These are phyloP conservation scores for Amanita rubescens DNA, from an alignment of 768 basidiomycete species.

Conservation along the genomic window DNA sequence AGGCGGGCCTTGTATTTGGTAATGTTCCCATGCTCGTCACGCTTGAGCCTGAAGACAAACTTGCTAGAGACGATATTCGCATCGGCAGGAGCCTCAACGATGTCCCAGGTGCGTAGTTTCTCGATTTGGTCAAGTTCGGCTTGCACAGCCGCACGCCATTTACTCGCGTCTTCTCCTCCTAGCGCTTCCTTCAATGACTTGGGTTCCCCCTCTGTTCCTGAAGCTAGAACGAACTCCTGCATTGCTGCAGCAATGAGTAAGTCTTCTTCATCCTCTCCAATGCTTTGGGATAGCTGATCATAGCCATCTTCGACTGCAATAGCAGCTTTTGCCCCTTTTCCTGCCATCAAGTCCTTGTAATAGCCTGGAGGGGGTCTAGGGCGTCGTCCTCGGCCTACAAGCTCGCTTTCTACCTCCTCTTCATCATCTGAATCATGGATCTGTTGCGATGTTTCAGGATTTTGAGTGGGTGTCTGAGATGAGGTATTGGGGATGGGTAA, in stretches of 20 bases:
- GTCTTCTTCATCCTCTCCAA: background rate
- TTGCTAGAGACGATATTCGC: no score
- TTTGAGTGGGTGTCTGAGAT: no score
- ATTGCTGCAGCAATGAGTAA: background rate
- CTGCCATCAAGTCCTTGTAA: background rate
- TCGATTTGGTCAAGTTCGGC: no score
- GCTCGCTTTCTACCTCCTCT: background rate
- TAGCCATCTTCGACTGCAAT: background rate
- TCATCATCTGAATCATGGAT: background rate
- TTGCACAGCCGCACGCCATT: no score
- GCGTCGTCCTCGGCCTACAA: background rate
- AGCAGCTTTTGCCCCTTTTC: background rate
- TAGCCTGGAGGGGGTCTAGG: background rate
- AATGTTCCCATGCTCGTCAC: no score
- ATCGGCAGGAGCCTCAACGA: no score
- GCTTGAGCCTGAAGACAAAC: no score
- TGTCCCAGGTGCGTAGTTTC: no score
- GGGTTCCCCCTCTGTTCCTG: constrained; percentile 19
- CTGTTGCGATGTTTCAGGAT: background rate
- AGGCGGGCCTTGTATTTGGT: no score
- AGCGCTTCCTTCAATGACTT: no score
- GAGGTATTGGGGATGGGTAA: background rate
- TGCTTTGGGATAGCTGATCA: background rate
- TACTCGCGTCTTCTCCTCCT: no score
- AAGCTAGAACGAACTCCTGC: background rate